Evolutionary conservation across 192 early-diverging fungal genomes (phyloP).

Genomic region (Umbelopsis ramanniana): DNA sequence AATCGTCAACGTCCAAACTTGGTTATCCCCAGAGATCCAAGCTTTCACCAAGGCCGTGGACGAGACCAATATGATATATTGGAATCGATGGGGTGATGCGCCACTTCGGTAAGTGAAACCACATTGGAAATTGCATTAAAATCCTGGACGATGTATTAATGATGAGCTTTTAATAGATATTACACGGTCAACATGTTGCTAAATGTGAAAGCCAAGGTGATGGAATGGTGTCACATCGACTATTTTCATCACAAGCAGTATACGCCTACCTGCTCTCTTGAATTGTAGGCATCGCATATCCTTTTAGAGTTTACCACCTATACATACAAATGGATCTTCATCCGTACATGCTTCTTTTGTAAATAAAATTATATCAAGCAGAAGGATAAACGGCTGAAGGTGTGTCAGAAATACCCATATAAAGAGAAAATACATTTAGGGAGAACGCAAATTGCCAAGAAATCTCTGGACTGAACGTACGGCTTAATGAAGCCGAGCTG

Average conservation of each 20-base stretch:
- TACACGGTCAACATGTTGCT: slow-evolving; percentile 16
- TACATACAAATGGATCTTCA: too few species aligned
- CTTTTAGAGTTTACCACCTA: too few species aligned
- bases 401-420: too few species aligned
- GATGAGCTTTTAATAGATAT: not conserved
- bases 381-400: too few species aligned
- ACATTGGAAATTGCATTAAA: not conserved
- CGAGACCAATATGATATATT: slow-evolving; percentile 19
- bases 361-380: too few species aligned
- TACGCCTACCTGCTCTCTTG: not conserved
- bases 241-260: slow-evolving; percentile 16
- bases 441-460: too few species aligned
- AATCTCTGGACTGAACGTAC: too few species aligned
- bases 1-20: slow-evolving; percentile 18
- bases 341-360: not conserved
- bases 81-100: slow-evolving; percentile 16
- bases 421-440: too few species aligned
- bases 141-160: not conserved
- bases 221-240: slow-evolving; percentile 18
- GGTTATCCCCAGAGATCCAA: slow-evolving; percentile 5
- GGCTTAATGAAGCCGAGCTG: too few species aligned
- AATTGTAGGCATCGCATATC: not conserved
- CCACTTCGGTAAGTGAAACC: not conserved
- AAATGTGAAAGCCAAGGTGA: not conserved
- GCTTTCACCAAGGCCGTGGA: slow-evolving; percentile 1